Evolutionary conservation across 2,329 filamentous ascomycete genomes (phyloP), one percentile per base, ranked within the genome.

Genomic region (Trichoderma sp.): DNA sequence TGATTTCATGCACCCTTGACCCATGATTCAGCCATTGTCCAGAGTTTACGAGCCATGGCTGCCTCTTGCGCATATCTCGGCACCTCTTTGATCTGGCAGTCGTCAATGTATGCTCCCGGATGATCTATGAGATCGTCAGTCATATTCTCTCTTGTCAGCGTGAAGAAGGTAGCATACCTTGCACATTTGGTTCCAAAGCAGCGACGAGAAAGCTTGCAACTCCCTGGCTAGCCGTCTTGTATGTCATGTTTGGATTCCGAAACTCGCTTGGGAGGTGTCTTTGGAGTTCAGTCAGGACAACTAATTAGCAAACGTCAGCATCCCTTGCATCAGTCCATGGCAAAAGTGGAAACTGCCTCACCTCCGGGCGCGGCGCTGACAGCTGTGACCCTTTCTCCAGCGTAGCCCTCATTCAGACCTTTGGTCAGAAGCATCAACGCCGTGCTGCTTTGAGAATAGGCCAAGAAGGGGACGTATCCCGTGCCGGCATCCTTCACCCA

Each of bases 201-300:
- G 66, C 66, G 10, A 68, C 59, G 6, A 68, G 59, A 39, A 68
- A 68, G 51, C 66, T 68, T n/a, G 66, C 66, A 14, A 37, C 66
- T 24, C 66, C 66, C n/a, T 63, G 66, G 18, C 58, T 63, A 16
- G 66, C 51, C 8, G 66, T 51, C 34, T 68, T 68, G 16, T 68
- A 68, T 2, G 46, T 28, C 49, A 61, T 63, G 11, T 56, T 68
- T n/a, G 49, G 66, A 46, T 68, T 68, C 11, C 66, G 52, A 18
- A 68, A 68, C 2, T 56, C 59, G 7, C 28, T 18, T 28, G 56
- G 65, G 2, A 68, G 51, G 3, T 68, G 66, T 30, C 66, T 63
- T 28, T 68, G 66, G 2, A 68, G 49, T 21, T 68, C 66, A 16
- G 66, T 68, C 46, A 68, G n/a, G 51, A 68, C 59, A 4, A 68